Conservation (phyloP, 306 rosid genomes). For the Purshia tridentata region DNA sequence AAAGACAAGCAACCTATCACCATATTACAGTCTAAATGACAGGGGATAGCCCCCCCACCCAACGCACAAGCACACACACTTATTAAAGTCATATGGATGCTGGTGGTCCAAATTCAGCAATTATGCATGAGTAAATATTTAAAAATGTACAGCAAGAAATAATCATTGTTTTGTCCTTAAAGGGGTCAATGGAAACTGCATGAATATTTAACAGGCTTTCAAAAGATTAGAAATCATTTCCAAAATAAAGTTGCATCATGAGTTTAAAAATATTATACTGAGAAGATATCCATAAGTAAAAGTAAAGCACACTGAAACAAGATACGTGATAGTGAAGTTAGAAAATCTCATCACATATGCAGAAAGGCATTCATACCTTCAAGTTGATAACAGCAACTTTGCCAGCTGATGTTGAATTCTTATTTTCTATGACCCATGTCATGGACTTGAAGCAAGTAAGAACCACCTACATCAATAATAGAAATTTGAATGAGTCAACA, state of each 20-base stretch:
- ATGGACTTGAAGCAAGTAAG: constrained; percentile 72
- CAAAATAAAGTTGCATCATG: not conserved
- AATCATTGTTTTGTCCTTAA: not conserved
- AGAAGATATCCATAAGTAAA: too few species aligned
- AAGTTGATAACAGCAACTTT: constrained; percentile 66
- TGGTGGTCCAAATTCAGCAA: not conserved
- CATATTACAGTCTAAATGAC: not conserved
- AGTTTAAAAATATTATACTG: too few species aligned
- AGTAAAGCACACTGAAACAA: constrained; percentile 1
- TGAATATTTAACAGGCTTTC: not conserved
- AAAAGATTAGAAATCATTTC: not conserved
- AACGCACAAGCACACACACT: too few species aligned
- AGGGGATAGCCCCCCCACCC: not conserved
- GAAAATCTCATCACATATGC: not conserved
- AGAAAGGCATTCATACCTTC: constrained; percentile 48
- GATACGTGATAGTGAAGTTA: not conserved
- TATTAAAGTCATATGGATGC: not conserved
- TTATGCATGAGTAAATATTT: not conserved
- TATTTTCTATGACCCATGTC: constrained; percentile 76
- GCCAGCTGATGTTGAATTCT: constrained; percentile 45
- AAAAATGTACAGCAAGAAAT: not conserved
- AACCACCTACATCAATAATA: constrained; percentile 53
- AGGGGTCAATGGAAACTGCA: not conserved
- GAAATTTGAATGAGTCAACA: constrained; percentile 15
- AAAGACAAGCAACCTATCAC: constrained; percentile 27